phyloP scores from a whole-genome alignment of 768 basidiomycete genomes.

The Panaeolus cyanescens region DNA sequence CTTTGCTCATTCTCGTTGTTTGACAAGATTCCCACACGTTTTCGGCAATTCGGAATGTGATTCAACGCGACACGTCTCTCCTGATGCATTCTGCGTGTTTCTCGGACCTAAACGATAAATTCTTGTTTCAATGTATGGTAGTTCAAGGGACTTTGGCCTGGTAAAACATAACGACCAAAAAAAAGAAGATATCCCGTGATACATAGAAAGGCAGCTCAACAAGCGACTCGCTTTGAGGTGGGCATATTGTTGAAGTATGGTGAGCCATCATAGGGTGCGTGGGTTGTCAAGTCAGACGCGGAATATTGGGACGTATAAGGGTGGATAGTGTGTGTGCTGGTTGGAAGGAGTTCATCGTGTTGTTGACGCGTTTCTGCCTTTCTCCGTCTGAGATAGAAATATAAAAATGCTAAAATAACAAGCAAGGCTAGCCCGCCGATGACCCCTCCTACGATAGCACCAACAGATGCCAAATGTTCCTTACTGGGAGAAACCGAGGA shows the following conservation, averaged over 20 bases:
- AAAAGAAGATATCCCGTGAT: too few species aligned
- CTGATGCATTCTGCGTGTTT: too few species aligned
- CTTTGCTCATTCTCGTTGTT: too few species aligned
- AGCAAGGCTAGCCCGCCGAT: constrained; percentile 5
- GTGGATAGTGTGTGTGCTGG: neutral
- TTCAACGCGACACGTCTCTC: too few species aligned
- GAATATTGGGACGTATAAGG: neutral
- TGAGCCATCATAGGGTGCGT: too few species aligned
- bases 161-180: too few species aligned
- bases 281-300: neutral
- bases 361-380: neutral
- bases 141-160: too few species aligned
- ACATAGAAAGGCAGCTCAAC: constrained; percentile 1
- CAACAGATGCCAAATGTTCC: neutral
- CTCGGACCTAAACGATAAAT: too few species aligned
- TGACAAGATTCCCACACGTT: too few species aligned
- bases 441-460: constrained; percentile 1
- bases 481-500: neutral
- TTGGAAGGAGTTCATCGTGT: neutral
- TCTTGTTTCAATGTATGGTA: too few species aligned
- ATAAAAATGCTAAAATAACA: too few species aligned
- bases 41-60: too few species aligned
- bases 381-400: neutral
- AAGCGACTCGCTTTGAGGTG: neutral
- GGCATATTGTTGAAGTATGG: neutral